Evolutionary conservation across 2,329 filamentous ascomycete species (phyloP).

Genomic region (Celoporthe dispersa): DNA sequence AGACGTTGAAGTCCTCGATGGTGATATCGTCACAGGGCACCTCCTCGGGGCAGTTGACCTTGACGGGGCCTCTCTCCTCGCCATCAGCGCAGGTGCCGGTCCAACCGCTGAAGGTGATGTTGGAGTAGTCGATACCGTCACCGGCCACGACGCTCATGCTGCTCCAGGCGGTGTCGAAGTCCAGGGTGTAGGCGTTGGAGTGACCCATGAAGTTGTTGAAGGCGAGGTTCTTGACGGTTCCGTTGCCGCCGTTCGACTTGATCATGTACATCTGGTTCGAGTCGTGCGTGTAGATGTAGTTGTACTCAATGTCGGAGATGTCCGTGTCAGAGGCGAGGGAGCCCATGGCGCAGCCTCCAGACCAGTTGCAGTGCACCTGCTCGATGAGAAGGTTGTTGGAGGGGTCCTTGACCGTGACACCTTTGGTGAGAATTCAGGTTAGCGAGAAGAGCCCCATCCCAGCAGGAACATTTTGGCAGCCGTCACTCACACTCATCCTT

Average conservation of each 20-base stretch:
- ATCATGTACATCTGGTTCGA: slow-evolving; percentile 68
- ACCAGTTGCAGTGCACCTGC: slow-evolving; percentile 65
- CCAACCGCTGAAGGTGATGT: slow-evolving; percentile 61
- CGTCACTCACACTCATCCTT: slow-evolving; percentile 55
- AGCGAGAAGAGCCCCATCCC: not conserved
- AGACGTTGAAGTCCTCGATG: slow-evolving; percentile 56
- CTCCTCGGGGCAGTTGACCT: slow-evolving; percentile 53
- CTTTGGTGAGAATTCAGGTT: slow-evolving; percentile 33
- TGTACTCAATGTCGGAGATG: slow-evolving; percentile 57
- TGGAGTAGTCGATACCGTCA: slow-evolving; percentile 54
- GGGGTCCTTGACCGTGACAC: slow-evolving; percentile 46
- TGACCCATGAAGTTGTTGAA: slow-evolving; percentile 65
- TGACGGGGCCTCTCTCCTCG: slow-evolving; percentile 54
- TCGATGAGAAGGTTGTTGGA: slow-evolving; percentile 61
- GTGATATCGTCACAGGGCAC: slow-evolving; percentile 57
- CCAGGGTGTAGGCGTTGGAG: slow-evolving; percentile 60
- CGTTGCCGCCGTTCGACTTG: slow-evolving; percentile 63
- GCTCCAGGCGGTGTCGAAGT: slow-evolving; percentile 59
- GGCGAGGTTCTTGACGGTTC: slow-evolving; percentile 53
- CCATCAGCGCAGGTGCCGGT: slow-evolving; percentile 57
- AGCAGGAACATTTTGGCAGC: slow-evolving; percentile 51
- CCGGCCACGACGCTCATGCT: slow-evolving; percentile 39
- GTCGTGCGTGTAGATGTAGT: slow-evolving; percentile 61
- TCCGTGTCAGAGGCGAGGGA: slow-evolving; percentile 54
- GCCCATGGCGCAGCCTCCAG: slow-evolving; percentile 57